Percentiles rank a stretch among this genome's conserved stretches.
Evolutionary conservation across 2,329 filamentous ascomycete species (phyloP).

Genomic region (Aspergillus intermedius): DNA sequence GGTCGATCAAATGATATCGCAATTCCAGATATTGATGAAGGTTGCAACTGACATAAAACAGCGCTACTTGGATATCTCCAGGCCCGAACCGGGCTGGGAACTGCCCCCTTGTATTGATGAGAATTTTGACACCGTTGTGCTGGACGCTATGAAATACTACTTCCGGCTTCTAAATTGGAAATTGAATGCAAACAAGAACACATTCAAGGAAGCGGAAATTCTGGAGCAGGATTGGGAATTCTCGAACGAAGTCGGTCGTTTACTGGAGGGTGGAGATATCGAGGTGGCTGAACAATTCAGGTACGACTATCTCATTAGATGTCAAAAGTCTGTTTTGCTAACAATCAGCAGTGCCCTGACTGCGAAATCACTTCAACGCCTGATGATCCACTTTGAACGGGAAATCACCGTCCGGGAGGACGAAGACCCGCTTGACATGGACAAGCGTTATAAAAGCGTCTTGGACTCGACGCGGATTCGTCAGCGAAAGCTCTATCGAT

Average conservation of each 20-base stretch:
- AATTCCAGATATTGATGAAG: slow-evolving; percentile 88
- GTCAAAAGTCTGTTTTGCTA: slow-evolving; percentile 16
- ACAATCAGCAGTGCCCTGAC: slow-evolving; percentile 61
- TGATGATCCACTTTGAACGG: slow-evolving; percentile 85
- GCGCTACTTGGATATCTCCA: slow-evolving; percentile 75
- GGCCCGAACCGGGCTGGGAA: slow-evolving; percentile 89
- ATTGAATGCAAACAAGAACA: slow-evolving; percentile 93
- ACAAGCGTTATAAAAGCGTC: slow-evolving; percentile 92
- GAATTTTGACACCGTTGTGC: slow-evolving; percentile 82
- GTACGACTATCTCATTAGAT: slow-evolving; percentile 22
- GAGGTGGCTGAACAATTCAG: slow-evolving; percentile 98
- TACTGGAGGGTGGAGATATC: slow-evolving; percentile 87
- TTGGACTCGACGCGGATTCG: slow-evolving; percentile 93
- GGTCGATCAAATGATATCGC: slow-evolving; percentile 94
- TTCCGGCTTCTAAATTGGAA: slow-evolving; percentile 99
- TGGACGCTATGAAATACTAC: slow-evolving; percentile 94
- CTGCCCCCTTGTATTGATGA: slow-evolving; percentile 94
- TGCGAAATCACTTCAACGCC: slow-evolving; percentile 79
- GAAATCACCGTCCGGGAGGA: slow-evolving; percentile 80
- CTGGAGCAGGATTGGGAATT: slow-evolving; percentile 98
- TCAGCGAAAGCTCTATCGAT: slow-evolving; percentile 93
- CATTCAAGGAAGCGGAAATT: slow-evolving; percentile 97
- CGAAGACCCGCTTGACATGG: slow-evolving; percentile 81
- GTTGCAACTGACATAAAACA: slow-evolving; percentile 89
- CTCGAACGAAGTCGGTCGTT: slow-evolving; percentile 83